Evolutionary conservation across 257 asterid species (phyloP).

Genomic region (Hygrophila difformis): DNA sequence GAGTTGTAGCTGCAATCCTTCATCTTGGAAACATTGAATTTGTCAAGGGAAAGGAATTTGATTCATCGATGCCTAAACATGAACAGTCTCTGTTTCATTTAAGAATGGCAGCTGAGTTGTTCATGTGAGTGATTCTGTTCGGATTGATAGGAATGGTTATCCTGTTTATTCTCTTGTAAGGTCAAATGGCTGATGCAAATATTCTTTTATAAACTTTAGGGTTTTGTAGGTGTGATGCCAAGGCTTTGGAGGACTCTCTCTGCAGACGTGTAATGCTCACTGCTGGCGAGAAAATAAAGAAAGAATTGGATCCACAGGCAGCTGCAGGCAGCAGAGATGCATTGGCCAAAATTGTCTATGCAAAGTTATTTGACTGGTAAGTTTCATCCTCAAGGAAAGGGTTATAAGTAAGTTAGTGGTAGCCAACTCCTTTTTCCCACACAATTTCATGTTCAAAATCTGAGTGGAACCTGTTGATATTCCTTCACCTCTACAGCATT

Average conservation of each 20-base stretch:
- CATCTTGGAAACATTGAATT: constrained; percentile 97
- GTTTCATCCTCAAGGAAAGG: constrained; percentile 17
- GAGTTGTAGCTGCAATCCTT: constrained; percentile 92
- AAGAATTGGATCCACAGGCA: constrained; percentile 88
- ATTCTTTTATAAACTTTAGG: background rate
- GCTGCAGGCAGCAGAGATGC: constrained; percentile 93
- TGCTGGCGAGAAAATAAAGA: constrained; percentile 90
- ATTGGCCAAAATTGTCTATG: constrained; percentile 84
- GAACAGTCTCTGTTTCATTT: constrained; percentile 91
- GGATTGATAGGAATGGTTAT: no score
- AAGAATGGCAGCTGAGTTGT: constrained; percentile 82
- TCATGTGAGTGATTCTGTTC: constrained; percentile 51
- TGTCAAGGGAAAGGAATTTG: constrained; percentile 77
- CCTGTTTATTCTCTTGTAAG: no score
- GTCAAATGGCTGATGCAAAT: no score
- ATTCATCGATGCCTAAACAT: constrained; percentile 92
- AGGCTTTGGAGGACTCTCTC: constrained; percentile 90
- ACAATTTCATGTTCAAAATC: background rate
- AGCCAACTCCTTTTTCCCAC: no score
- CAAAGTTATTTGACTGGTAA: constrained; percentile 97
- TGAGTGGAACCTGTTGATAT: background rate
- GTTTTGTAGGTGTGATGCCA: constrained; percentile 74
- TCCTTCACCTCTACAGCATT: constrained; percentile 41
- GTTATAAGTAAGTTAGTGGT: no score
- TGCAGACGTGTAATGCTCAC: constrained; percentile 93